Evolutionary conservation across 331 rosid genomes (phyloP).

Genomic region (Acacia concinna): DNA sequence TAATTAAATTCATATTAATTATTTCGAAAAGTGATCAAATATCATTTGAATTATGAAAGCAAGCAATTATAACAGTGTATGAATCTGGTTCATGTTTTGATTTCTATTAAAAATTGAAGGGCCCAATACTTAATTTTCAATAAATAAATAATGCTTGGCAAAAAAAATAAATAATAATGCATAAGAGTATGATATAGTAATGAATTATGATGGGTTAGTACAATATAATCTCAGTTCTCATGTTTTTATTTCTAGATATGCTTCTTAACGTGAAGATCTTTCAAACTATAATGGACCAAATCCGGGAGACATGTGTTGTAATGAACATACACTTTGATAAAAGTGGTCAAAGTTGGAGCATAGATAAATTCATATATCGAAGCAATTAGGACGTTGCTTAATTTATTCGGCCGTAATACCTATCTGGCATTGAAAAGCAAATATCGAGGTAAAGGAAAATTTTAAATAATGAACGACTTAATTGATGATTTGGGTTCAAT

Average conservation of each 20-base stretch:
- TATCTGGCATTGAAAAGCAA: not conserved
- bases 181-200: not conserved
- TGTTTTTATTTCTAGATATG: not conserved
- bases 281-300: not conserved
- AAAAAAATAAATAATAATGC: too few species aligned
- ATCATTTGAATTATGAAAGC: not conserved
- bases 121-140: not conserved
- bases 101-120: not conserved
- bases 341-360: constrained; percentile 4
- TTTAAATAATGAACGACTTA: not conserved
- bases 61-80: not conserved
- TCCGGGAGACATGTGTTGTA: not conserved
- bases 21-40: constrained; percentile 6
- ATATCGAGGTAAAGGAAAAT: not conserved
- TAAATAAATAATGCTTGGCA: not conserved
- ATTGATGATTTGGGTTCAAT: not conserved
- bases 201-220: not conserved
- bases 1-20: constrained; percentile 4
- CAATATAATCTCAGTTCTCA: not conserved
- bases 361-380: not conserved
- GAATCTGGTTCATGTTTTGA: not conserved
- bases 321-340: not conserved
- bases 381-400: not conserved
- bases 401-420: not conserved
- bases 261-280: not conserved